Base-by-base conservation (phyloP, 169 alveolate genomes). In the Cryptosporidium parvum region DNA sequence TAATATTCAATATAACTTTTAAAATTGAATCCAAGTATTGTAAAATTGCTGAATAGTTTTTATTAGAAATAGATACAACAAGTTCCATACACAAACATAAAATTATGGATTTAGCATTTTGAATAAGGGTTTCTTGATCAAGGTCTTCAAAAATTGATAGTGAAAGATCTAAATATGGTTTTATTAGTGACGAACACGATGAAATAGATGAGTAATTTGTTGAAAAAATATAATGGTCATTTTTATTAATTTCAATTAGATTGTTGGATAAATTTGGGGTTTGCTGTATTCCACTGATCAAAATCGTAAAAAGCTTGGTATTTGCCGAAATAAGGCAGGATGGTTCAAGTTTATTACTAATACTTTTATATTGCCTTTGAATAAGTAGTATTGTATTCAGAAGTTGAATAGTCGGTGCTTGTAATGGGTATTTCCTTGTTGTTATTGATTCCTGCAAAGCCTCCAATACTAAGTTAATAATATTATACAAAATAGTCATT, bases 71-170 rank as follows among this genome's bases (percentile, higher is more conserved):
- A 48, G 67, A 62, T 23, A 48, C 39, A 23, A 80, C 18, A 16
- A 62, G 52, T 31, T 80, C 89, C 68, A 80, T 26, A 29, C 80
- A 80, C 39, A 80, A 42, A 39, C 53, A 45, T 21, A 14, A 35
- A 37, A 80, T 62, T 21, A 80, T 31, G 39, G 75, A 61, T 14
- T 35, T 62, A 18, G 68, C 56, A 62, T 18, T 65, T 62, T 80
- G 80, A 14, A 56, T 39, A 31, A 62, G 80, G 1, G 68, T 42
- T 44, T 62, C 75, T 23, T 26, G 65, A 23, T 37, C 59, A 16
- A 42, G 89, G 10, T 80, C 89, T 62, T 80, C 89, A 80, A 80
- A 42, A 61, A 80, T 80, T 16, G 29, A 26, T 35, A 80, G 29
- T 18, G 68, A 62, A 45, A 80, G 45, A 37, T 80, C 89, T 45